Percentiles rank a stretch among this genome's conserved stretches.
Conservation (phyloP, 75 land plant genomes). For the Cryptomeria japonica region DNA sequence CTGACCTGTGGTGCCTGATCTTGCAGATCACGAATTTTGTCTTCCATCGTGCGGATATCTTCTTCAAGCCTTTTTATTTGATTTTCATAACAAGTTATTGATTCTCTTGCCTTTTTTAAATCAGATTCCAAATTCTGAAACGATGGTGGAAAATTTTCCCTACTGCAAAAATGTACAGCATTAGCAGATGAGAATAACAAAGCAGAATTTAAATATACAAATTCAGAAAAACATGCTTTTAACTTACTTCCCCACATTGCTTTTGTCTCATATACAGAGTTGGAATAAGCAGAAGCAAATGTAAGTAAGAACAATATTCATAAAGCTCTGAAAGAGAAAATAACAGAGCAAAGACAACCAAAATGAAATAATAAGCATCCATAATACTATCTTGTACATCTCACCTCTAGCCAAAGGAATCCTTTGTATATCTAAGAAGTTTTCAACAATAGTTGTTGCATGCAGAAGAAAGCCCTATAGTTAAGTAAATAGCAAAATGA, state of each 20-base stretch:
- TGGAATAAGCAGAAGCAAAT: neutral
- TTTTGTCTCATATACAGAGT: neutral
- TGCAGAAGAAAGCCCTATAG: neutral
- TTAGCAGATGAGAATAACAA: neutral
- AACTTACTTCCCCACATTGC: neutral
- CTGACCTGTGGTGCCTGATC: conserved; percentile 2
- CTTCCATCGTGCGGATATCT: conserved; percentile 6
- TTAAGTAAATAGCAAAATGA: neutral
- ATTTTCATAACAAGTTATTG: neutral
- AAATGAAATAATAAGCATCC: neutral
- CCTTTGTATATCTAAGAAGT: neutral
- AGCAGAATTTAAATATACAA: neutral
- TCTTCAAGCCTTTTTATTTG: conserved; percentile 11
- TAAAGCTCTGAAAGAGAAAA: neutral
- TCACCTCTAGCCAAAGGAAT: conserved; percentile 1
- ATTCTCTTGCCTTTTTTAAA: conserved; percentile 1
- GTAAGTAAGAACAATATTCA: neutral
- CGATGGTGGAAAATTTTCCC: conserved; percentile 9
- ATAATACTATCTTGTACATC: neutral
- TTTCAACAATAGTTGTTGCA: neutral
- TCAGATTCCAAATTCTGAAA: conserved; percentile 13
- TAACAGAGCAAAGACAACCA: neutral
- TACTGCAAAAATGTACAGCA: neutral
- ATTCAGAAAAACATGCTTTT: neutral
- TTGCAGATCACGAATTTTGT: conserved; percentile 1